Evolutionary conservation across 2,329 filamentous ascomycete genomes (phyloP), one percentile per base, ranked within the genome.

Genomic region (Coniella vitis): DNA sequence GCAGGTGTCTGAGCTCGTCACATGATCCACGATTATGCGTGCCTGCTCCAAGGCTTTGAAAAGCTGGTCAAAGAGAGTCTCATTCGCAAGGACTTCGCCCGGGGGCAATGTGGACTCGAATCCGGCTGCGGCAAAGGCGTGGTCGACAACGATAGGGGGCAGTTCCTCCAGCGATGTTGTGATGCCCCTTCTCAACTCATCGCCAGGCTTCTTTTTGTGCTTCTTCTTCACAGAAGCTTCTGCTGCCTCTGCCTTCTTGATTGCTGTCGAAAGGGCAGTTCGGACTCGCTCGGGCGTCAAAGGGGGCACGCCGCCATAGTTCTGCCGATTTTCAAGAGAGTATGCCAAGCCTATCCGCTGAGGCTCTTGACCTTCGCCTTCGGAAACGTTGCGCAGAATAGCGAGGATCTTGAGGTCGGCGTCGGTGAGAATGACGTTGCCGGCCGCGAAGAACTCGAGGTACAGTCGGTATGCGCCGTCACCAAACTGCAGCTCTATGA

Each of bases 381-480:
- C 87, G 4, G 81, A 72, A 1, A 97, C 91, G 55, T 86, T 84
- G 48, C 93, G 81, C 57, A 93, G 72, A 17, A 98, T 69, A 0
- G 86, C 82, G 32, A 97, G 65, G 48, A 97, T 90, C 54, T 85
- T 93, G 45, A 90, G 72, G 20, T 94, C 84, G 44, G 76, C 78
- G 62, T 97, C 90, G 3, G 93, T 95, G 46, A 98, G 74, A 53
- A 98, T 88, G 53, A 98, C 84, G 63, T 98, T 98, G 39, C 93
- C 93, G 45, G 87, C 87, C 65, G 93, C 91, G 63, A 95, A 98
- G 70, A 98, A 98, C 68, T 98, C 93, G 22, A 98, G 72, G 63
- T 89, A 96, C 19, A 98, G 67, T 37, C 85, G 78, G 63, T 94
- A 96, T 57, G 84, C 77, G 10, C 93, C 93, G 71, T 97, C 90